Evolutionary conservation across 2,329 filamentous ascomycete genomes (phyloP).

Genomic region (Incumbomyces lentus): DNA sequence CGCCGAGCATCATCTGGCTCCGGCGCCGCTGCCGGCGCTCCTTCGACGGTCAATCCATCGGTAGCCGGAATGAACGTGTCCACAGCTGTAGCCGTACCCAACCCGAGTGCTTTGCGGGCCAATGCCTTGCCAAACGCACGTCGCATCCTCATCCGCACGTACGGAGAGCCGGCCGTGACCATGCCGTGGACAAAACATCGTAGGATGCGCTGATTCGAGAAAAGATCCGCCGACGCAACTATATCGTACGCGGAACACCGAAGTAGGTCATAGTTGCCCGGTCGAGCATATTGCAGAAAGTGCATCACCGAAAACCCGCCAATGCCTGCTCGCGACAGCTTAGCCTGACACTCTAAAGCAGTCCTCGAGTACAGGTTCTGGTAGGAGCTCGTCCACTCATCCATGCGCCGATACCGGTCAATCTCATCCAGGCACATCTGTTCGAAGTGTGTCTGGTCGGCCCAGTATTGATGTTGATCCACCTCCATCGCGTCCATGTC

Average conservation of each 20-base stretch:
- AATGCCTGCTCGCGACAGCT: slow-evolving; percentile 44
- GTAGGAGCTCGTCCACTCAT: slow-evolving; percentile 57
- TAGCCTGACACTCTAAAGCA: slow-evolving; percentile 49
- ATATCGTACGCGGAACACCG: slow-evolving; percentile 50
- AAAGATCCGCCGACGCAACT: slow-evolving; percentile 46
- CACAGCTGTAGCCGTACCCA: slow-evolving; percentile 31
- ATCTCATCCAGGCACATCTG: slow-evolving; percentile 50
- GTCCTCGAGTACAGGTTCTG: slow-evolving; percentile 55
- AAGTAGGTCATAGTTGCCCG: slow-evolving; percentile 50
- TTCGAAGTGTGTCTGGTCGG: slow-evolving; percentile 31
- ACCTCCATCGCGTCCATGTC: slow-evolving; percentile 39
- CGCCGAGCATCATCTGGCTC: slow-evolving; percentile 44
- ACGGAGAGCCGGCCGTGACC: slow-evolving; percentile 47
- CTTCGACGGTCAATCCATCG: slow-evolving; percentile 47
- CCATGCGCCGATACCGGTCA: slow-evolving; percentile 52
- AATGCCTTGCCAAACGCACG: slow-evolving; percentile 45
- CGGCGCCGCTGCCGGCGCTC: slow-evolving; percentile 40
- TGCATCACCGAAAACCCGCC: slow-evolving; percentile 44
- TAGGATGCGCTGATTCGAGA: slow-evolving; percentile 41
- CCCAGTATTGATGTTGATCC: slow-evolving; percentile 32
- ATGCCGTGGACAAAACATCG: slow-evolving; percentile 48
- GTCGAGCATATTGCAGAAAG: slow-evolving; percentile 51
- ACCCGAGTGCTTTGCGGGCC: slow-evolving; percentile 50
- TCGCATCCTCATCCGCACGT: slow-evolving; percentile 44
- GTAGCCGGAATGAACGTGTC: slow-evolving; percentile 35